Evolutionary conservation across 768 basidiomycete species (phyloP), one percentile per base, ranked within the genome.

Genomic region (Paxillus rubicundulus): DNA sequence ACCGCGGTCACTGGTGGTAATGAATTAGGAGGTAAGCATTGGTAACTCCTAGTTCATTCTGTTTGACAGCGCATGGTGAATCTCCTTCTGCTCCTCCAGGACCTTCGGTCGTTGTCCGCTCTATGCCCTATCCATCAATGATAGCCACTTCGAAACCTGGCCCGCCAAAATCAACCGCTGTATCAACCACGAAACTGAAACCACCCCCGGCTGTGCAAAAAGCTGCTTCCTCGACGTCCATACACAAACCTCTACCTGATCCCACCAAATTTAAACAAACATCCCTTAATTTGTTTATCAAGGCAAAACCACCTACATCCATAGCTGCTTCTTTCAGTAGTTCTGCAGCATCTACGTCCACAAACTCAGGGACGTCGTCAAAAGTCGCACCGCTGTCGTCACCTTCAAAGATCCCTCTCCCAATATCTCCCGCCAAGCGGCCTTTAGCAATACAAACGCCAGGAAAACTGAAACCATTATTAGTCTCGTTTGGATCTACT

Each of bases 381-480:
- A 56, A 21, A 49, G 18, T 14, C 2, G 18, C 41, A 10, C 37
- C 52, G 13, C 27, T 39, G n/a, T 42, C 49, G 2, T 69, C 68
- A 28, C 62, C 66, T 13, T 70, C 68, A 1, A 70, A 68, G 47
- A 57, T 69, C 0, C 69, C 69, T 36, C 50, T 69, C 48, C 65
- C 56, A 2, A 17, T 43, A 6, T 67, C 61, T 2, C 58, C 62
- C 1, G 37, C 30, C 6, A 68, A 67, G 27, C 57, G 50, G 32
- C 48, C 49, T 9, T 52, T 47, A 17, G 46, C 40, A 13, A 16
- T 49, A 21, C 57, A 62, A 37, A 53, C 39, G 9, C 14, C 45
- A 0, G 47, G 52, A 30, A 54, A 38, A 28, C 7, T 44, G 1
- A 58, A 50, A 28, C 24, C 59, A 1, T 45, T 45, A 16, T 39